Base-by-base conservation (phyloP, 225 moss, liverwort and hornwort genomes). In the Pleurozium schreberi region DNA sequence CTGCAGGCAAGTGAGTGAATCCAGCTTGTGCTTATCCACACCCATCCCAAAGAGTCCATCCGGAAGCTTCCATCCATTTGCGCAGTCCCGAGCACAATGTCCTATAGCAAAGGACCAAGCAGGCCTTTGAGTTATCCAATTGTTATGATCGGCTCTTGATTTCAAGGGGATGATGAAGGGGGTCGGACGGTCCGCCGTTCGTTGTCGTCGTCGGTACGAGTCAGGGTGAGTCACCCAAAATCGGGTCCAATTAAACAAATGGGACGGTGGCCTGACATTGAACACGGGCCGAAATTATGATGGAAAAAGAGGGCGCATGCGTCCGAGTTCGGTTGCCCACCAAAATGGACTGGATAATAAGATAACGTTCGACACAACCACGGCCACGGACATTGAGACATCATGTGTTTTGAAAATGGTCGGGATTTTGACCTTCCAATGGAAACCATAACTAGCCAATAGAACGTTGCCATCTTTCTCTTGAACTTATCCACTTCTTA, bases 401-500 rank as follows among this genome's bases (percentile, higher is more conserved):
- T 55, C 38, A 1, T 55, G 77, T 34, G 18, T 10, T n/a, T 57
- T 40, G n/a, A 10, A 79, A 58, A 14, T 58, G 18, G 40, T 58
- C 5, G 27, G 57, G 78, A n/a, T 57, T 23, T 78, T 78, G 57
- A 78, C 78, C 78, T 6, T 4, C 4, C 8, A 33, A 22, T 49
- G 0, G 12, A 13, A 78, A 26, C 6, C 23, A 23, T 0, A 50
- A 53, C 3, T 2, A 36, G 55, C 78, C 10, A 38, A 78, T 25
- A 0, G 26, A 1, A 17, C 0, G 11, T 6, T 15, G 57, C 27
- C n/a, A 58, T 26, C 2, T 57, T 3, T 55, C n/a, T 11, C 8
- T 76, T 38, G 27, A 11, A 8, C 5, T 40, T 79, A 79, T 58
- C 58, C 18, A 58, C 53, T 79, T 79, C 14, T 6, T 5, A 34